Conservation (phyloP, 2,329 filamentous ascomycete genomes). For the Graphilbum ipis-grandicollis region DNA sequence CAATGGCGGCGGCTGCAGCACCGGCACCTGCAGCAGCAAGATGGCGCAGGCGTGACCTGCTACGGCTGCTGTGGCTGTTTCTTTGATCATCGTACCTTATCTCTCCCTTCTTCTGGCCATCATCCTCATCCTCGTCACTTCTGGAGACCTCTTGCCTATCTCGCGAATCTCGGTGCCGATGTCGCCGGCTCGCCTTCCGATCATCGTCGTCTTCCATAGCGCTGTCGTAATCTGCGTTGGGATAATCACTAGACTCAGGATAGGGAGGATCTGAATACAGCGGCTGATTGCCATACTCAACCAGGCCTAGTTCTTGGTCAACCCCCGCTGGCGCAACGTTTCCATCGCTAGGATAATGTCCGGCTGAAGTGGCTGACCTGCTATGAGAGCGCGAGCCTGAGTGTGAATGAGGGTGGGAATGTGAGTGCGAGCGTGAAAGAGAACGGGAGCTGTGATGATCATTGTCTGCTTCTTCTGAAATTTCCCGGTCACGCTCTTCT, state of each 20-base stretch:
- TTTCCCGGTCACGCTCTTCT: slow-evolving; percentile 15
- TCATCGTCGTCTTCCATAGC: slow-evolving; percentile 23
- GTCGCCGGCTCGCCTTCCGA: slow-evolving; percentile 6
- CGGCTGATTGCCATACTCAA: slow-evolving; percentile 47
- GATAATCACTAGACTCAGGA: slow-evolving; percentile 13
- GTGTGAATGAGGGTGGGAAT: too few relatives aligned
- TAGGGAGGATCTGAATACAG: slow-evolving; percentile 24
- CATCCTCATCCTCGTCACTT: not conserved
- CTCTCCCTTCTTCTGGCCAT: slow-evolving; percentile 18
- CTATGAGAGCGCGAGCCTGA: slow-evolving; percentile 10
- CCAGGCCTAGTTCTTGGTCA: slow-evolving; percentile 52
- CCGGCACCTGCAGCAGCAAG: slow-evolving; percentile 37
- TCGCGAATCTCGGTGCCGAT: not conserved
- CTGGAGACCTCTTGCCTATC: slow-evolving; percentile 4
- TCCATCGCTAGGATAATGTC: slow-evolving; percentile 10
- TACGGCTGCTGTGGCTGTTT: slow-evolving; percentile 17
- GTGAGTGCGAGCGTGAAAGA: slow-evolving; percentile 9
- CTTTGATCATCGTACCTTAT: too few relatives aligned
- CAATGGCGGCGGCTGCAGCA: slow-evolving; percentile 42
- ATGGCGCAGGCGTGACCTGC: slow-evolving; percentile 34
- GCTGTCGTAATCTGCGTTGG: slow-evolving; percentile 23
- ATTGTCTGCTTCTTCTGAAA: slow-evolving; percentile 13
- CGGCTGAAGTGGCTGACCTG: slow-evolving; percentile 20
- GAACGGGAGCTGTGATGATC: too few relatives aligned
- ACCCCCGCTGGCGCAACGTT: slow-evolving; percentile 13